phyloP scores from a whole-genome alignment of 805 yeast genomes.

The Saccharomyces kudriavzevii region DNA sequence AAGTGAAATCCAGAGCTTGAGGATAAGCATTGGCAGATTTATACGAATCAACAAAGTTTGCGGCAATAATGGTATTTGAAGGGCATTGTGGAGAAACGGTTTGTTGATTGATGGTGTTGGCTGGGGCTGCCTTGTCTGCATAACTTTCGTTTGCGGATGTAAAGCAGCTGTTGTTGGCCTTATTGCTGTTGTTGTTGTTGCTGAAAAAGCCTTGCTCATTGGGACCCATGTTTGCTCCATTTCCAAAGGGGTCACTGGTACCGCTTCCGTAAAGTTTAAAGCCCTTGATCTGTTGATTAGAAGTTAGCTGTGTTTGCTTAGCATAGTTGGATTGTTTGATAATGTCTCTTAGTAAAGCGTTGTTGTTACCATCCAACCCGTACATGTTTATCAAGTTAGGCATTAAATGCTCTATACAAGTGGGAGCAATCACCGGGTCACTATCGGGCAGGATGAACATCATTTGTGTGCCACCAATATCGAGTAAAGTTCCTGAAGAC shows the following conservation, averaged over 20 bases:
- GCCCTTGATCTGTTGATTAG: slow-evolving; percentile 17
- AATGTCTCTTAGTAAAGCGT: slow-evolving; percentile 18
- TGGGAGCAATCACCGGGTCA: slow-evolving; percentile 53
- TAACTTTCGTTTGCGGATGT: background rate
- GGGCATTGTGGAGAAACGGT: background rate
- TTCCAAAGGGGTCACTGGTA: slow-evolving; percentile 30
- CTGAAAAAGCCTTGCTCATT: slow-evolving; percentile 4
- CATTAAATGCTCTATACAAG: slow-evolving; percentile 29
- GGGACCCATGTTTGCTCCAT: slow-evolving; percentile 41
- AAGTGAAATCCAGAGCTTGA: slow-evolving; percentile 25
- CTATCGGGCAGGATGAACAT: slow-evolving; percentile 95
- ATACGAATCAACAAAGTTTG: background rate
- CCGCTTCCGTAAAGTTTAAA: slow-evolving; percentile 28
- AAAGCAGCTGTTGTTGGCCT: background rate
- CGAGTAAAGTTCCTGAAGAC: slow-evolving; percentile 82
- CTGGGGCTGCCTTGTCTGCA: slow-evolving; percentile 9
- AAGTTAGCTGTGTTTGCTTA: slow-evolving; percentile 8
- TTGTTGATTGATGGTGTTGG: background rate
- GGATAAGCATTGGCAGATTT: slow-evolving; percentile 12
- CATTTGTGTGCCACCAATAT: slow-evolving; percentile 97
- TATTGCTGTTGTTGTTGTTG: slow-evolving; percentile 7
- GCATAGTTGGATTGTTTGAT: slow-evolving; percentile 16
- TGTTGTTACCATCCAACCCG: slow-evolving; percentile 18
- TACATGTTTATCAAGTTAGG: slow-evolving; percentile 23
- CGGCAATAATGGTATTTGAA: background rate